Evolutionary conservation across 768 basidiomycete genomes (phyloP).

Genomic region (Favolaschia claudopus): DNA sequence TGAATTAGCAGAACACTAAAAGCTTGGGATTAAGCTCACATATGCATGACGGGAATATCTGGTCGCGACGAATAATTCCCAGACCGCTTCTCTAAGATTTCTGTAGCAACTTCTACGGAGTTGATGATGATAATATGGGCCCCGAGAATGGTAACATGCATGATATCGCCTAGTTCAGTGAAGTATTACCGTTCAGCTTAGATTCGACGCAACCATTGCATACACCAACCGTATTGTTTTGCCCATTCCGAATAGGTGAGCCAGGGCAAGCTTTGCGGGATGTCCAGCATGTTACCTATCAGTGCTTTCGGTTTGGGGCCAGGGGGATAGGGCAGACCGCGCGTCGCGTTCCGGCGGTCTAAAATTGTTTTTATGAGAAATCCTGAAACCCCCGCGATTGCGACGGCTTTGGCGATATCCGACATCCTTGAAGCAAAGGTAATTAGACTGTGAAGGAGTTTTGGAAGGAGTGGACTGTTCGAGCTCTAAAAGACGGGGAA

Average conservation of each 20-base stretch:
- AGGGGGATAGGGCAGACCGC: slow-evolving; percentile 33
- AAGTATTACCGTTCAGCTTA: neutral
- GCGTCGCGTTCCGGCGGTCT: slow-evolving; percentile 11
- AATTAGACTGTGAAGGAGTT: neutral
- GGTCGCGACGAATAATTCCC: slow-evolving; percentile 51
- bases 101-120: slow-evolving; percentile 37
- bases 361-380: slow-evolving; percentile 14
- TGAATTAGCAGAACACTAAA: neutral
- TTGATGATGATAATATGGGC: slow-evolving; percentile 49
- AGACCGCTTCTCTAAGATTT: slow-evolving; percentile 50
- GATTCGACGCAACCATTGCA: neutral
- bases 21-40: neutral
- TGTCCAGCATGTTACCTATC: slow-evolving; percentile 35
- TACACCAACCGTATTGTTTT: slow-evolving; percentile 19
- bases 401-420: slow-evolving; percentile 14
- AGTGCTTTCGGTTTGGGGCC: slow-evolving; percentile 32
- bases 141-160: slow-evolving; percentile 41
- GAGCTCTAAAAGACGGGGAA: neutral
- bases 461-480: neutral
- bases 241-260: slow-evolving; percentile 29
- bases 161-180: slow-evolving; percentile 39
- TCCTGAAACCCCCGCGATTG: slow-evolving; percentile 7
- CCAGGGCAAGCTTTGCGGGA: slow-evolving; percentile 31
- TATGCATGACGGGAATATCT: slow-evolving; percentile 28
- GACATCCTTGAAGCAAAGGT: slow-evolving; percentile 7